Base-by-base conservation (phyloP, 2,329 filamentous ascomycete species). In the Septoria linicola region DNA sequence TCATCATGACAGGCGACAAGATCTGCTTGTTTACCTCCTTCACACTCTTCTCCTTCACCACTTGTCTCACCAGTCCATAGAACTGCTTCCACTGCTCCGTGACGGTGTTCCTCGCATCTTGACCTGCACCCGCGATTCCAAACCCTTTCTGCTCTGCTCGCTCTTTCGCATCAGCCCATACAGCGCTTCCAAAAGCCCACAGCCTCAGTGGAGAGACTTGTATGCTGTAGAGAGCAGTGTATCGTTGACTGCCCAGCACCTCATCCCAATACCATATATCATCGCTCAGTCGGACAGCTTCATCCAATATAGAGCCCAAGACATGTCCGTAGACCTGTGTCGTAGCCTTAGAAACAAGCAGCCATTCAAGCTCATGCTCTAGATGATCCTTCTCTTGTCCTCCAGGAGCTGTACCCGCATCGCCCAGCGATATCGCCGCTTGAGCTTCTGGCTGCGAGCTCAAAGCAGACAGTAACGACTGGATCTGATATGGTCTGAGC, bases 251-350 rank as follows among this genome's bases (percentile, higher is more conserved):
- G 8, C 82, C 81, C 23, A 96, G 73, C 1, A 96, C 80, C 59
- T 93, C 87, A 65, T 96, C 89, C 93, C 93, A 99, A 69, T 97
- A 97, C 83, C 87, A 91, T 19, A 96, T 85, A 61, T 96, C 90
- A 59, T 96, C 85, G 62, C 84, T 88, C 14, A 99, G 72, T 0
- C 86, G 85, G 8, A 92, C 83, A 8, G 90, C 95, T 62, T 93
- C 87, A 49, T 92, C 86, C 8, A 96, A 72, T 3, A 97, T 78
- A 0, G 81, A 83, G 60, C 84, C 84, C 60, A 96, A 75, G 34
- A 95, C 79, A 41, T 88, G 74, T 3, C 92, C 92, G 64, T 96
- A 95, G 1, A 87, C 84, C 66, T 96, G 92, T n/a, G 91, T 83
- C 0, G 91, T 88, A 3, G 91, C 91, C 70, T 97, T 99, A 70